Base-by-base conservation (phyloP, 2,329 filamentous ascomycete genomes). In the Alternaria arborescens region DNA sequence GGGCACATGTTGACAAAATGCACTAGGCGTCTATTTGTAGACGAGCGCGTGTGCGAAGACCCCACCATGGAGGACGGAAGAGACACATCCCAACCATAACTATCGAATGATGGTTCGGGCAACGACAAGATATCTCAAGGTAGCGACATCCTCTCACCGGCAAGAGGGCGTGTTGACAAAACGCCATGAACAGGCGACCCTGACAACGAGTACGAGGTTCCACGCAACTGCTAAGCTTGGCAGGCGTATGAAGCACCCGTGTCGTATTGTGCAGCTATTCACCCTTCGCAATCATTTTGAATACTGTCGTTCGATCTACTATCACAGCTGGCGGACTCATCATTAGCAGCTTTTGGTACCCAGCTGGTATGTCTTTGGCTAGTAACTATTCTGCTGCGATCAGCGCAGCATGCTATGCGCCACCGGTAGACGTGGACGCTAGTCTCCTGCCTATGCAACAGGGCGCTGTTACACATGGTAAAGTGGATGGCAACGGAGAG, bases 391-490 rank as follows among this genome's bases (percentile, higher is more conserved):
- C 72, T 28, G 72, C 69, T 16, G 75, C 70, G 0, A 79, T 78
- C 20, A 76, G 74, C 52, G 77, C 76, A 3, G 75, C 75, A 0
- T 79, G 73, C 16, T 75, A 77, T 61, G 59, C 63, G 24, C 6
- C 55, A 0, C 36, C 20, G 2, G 68, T 66, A 38, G 68, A 71
- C 11, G 44, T 54, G 3, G 46, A 66, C 12, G 65, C 63, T 6
- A 63, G 61, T 28, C 34, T 71, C 11, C 30, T 32, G 10, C 10
- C 30, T 32, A 10, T 32, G 30, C 1, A 4, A 12, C 4, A 12
- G 30, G 30, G 30, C 1, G 30, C 30, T 32, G 30, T 32, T 32
- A 32, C 1, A 12, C 30, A 32, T 32, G 30, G 30, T 12, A 32
- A 32, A 32, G 30, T 32, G 0, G 30, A 3, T 12, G 30, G 11